These are phyloP conservation scores for Chaetoceros tenuissimus DNA, from an alignment of 108 stramenopile species.

Conservation along the genomic window DNA sequence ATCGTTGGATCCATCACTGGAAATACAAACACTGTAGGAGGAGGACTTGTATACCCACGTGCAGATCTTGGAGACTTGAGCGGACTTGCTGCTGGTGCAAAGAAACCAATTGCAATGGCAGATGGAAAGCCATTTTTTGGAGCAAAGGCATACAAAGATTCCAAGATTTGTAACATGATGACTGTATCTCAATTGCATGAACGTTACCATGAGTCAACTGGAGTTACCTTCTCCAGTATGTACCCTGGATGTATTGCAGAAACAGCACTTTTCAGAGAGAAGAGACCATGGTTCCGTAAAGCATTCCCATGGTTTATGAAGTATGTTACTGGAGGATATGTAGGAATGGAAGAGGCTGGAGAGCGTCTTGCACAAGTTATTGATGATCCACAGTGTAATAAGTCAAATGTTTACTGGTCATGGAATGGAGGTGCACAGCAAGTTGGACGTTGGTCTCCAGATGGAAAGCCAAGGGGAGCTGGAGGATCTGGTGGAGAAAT, in stretches of 20 bases:
- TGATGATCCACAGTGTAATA: slow-evolving; percentile 76
- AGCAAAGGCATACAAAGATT: slow-evolving; percentile 97
- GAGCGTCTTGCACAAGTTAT: slow-evolving; percentile 79
- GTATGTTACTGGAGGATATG: slow-evolving; percentile 85
- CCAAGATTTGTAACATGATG: slow-evolving; percentile 90
- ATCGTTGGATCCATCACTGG: slow-evolving; percentile 94
- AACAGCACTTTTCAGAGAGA: slow-evolving; percentile 92
- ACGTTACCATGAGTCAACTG: slow-evolving; percentile 81
- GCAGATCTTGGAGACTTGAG: slow-evolving; percentile 88
- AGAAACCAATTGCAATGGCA: slow-evolving; percentile 79
- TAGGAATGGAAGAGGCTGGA: slow-evolving; percentile 81
- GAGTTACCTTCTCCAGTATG: slow-evolving; percentile 88
- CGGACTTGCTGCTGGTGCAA: slow-evolving; percentile 72
- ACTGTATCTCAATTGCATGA: slow-evolving; percentile 83
- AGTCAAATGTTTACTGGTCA: slow-evolving; percentile 89
- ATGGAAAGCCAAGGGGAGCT: slow-evolving; percentile 81
- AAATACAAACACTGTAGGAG: slow-evolving; percentile 90
- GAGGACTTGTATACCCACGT: slow-evolving; percentile 84
- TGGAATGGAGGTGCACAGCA: slow-evolving; percentile 95
- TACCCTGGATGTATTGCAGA: slow-evolving; percentile 98
- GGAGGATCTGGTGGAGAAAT: slow-evolving; percentile 94
- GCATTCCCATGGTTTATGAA: slow-evolving; percentile 73
- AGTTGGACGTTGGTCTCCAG: slow-evolving; percentile 69
- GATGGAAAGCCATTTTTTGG: slow-evolving; percentile 91
- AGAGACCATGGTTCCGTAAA: slow-evolving; percentile 91